Evolutionary conservation across 768 basidiomycete genomes (phyloP), one percentile per base, ranked within the genome.

Genomic region (Albatrellus ellisii): DNA sequence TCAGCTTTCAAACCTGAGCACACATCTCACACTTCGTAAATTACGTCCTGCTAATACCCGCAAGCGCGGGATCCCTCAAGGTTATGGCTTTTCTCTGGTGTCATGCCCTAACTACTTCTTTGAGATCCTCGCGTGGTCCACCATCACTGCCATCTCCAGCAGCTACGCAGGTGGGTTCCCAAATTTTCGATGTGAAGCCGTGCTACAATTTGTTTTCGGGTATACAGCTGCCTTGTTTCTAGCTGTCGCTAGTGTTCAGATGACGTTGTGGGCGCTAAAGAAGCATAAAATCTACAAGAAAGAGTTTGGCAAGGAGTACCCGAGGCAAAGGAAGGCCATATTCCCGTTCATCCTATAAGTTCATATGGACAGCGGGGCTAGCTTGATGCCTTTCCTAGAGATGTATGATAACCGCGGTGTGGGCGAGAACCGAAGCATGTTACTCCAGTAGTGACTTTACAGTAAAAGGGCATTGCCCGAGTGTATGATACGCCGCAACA

Each of bases 81-180:
- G 95, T 20, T 94, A 90, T 50, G 92, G 91, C 5, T 99, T 97
- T 64, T 67, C 76, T 41, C 62, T 74, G n/a, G 72, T 92, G 29
- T 83, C 87, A 5, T 84, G 74, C 66, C 89, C 94, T 12, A 97
- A 99, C 60, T 99, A 99, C 64, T 78, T 86, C 57, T 97, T 92
- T 54, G 95, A 99, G 62, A 70, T 64, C 6, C 46, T 94, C 20
- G 80, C 65, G 0, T 95, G 94, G 87, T 54, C 67, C 4, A 65
- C 70, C 12, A 68, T 95, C 38, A 70, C 70, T 18, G 66, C 67
- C 17, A 79, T 98, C 77, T 90, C 90, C 2, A 73, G 78, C 24
- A 85, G 80, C 53, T 64, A 72, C 50, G 74, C 73, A 32, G 74
- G 89, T 88, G 54, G 39, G 81, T 67, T 34, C n/a, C 21, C 10